Percentiles rank a stretch among this genome's conserved stretches.
Conservation (phyloP, 2,329 filamentous ascomycete genomes). For the Trichoderma sp. region DNA sequence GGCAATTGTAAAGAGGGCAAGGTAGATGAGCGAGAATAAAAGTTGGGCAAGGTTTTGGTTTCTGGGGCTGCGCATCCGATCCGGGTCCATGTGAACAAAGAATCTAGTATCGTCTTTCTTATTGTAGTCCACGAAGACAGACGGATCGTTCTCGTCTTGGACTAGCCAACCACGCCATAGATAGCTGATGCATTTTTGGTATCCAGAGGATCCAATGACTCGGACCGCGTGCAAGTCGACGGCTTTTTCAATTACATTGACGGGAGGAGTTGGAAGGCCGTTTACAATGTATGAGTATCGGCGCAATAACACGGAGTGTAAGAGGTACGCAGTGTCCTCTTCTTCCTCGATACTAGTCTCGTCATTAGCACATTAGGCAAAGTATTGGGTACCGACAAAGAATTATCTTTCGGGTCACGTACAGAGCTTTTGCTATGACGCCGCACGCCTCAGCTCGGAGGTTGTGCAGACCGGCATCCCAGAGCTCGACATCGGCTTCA, state of each 20-base stretch:
- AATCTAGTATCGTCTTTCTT: constrained; percentile 79
- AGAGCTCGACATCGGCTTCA: constrained; percentile 80
- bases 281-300: constrained; percentile 82
- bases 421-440: constrained; percentile 82
- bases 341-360: constrained; percentile 75
- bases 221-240: constrained; percentile 88
- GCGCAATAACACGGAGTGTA: constrained; percentile 82
- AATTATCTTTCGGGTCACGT: constrained; percentile 33
- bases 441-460: constrained; percentile 83
- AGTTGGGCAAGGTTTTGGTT: constrained; percentile 94
- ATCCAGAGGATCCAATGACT: constrained; percentile 89
- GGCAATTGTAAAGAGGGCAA: constrained; percentile 83
- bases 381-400: background rate
- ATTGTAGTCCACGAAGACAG: constrained; percentile 86
- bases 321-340: constrained; percentile 75
- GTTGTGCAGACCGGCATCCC: constrained; percentile 85
- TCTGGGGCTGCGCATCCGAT: constrained; percentile 87
- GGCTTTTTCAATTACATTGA: constrained; percentile 90
- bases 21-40: constrained; percentile 78
- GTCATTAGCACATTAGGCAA: background rate
- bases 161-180: constrained; percentile 96
- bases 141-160: constrained; percentile 90
- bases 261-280: constrained; percentile 70
- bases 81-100: constrained; percentile 84
- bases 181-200: constrained; percentile 92